phyloP scores from a whole-genome alignment of 1,139 yeast species.

The Pichia sp. region DNA sequence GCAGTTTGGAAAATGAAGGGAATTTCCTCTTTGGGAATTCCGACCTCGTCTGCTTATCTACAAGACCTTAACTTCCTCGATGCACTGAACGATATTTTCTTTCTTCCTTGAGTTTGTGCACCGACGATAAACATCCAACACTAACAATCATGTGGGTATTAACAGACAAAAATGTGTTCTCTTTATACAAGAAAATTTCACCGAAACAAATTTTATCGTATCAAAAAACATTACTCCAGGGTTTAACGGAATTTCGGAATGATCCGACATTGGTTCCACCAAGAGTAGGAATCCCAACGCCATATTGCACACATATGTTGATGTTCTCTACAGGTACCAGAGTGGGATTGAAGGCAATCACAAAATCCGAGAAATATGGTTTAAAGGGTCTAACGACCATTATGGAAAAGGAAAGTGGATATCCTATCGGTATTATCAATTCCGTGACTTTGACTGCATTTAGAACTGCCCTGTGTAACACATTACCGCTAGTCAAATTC shows the following conservation, averaged over 20 bases:
- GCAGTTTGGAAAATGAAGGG: too few species aligned
- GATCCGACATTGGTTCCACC: slow-evolving; percentile 38
- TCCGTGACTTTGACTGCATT: slow-evolving; percentile 64
- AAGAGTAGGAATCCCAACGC: slow-evolving; percentile 38
- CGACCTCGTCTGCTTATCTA: too few species aligned
- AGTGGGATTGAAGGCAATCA: slow-evolving; percentile 46
- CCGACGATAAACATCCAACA: too few species aligned
- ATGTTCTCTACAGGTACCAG: slow-evolving; percentile 56
- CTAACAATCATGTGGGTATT: slow-evolving; percentile 20
- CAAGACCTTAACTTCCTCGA: too few species aligned
- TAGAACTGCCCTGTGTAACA: slow-evolving; percentile 62
- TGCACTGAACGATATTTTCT: too few species aligned
- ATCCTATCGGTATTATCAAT: slow-evolving; percentile 51
- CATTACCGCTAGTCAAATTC: slow-evolving; percentile 45
- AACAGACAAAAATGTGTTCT: slow-evolving; percentile 11
- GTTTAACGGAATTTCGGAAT: slow-evolving; percentile 30
- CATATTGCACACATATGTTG: slow-evolving; percentile 49
- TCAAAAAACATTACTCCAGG: slow-evolving; percentile 28
- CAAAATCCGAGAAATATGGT: slow-evolving; percentile 48
- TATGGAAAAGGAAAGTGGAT: slow-evolving; percentile 50
- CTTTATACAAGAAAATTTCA: slow-evolving; percentile 7
- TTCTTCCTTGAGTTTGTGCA: too few species aligned
- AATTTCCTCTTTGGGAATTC: too few species aligned
- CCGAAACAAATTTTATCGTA: slow-evolving; percentile 14
- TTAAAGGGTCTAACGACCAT: slow-evolving; percentile 53